Evolutionary conservation across 2,329 filamentous ascomycete genomes (phyloP).

Genomic region (Fusarium fracticaudum): DNA sequence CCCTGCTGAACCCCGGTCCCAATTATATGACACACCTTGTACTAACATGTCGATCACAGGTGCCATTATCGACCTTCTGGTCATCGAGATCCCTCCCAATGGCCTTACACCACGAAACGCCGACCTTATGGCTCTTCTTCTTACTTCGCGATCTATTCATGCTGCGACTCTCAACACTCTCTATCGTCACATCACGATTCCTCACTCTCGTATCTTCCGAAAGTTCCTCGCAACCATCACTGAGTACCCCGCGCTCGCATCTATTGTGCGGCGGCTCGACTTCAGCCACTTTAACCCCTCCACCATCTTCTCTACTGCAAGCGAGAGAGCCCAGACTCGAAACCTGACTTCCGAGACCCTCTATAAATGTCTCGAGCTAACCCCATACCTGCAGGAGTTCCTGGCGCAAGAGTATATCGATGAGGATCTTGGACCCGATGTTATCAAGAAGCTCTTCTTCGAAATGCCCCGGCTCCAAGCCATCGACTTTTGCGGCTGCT

Average conservation of each 20-base stretch:
- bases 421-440: constrained; percentile 74
- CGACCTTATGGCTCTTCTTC: constrained; percentile 78
- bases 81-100: constrained; percentile 76
- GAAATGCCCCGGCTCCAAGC: constrained; percentile 71
- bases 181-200: constrained; percentile 82
- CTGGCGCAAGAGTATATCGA: constrained; percentile 84
- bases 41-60: constrained; percentile 56
- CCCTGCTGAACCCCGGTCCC: constrained; percentile 16
- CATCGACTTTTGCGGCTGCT: constrained; percentile 81
- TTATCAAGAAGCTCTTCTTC: constrained; percentile 76
- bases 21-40: constrained; percentile 19
- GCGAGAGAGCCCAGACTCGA: constrained; percentile 77
- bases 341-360: constrained; percentile 81
- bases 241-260: constrained; percentile 74
- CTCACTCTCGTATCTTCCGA: constrained; percentile 83
- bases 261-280: constrained; percentile 80
- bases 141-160: constrained; percentile 80
- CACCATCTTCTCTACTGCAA: constrained; percentile 77
- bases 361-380: constrained; percentile 74
- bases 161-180: constrained; percentile 77
- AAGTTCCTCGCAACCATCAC: constrained; percentile 79
- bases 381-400: constrained; percentile 80
- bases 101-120: constrained; percentile 79
- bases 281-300: constrained; percentile 88
- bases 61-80: constrained; percentile 78